Evolutionary conservation across 2,329 filamentous ascomycete species (phyloP).

Genomic region (Ophiocordyceps camponoti-rufipedis): DNA sequence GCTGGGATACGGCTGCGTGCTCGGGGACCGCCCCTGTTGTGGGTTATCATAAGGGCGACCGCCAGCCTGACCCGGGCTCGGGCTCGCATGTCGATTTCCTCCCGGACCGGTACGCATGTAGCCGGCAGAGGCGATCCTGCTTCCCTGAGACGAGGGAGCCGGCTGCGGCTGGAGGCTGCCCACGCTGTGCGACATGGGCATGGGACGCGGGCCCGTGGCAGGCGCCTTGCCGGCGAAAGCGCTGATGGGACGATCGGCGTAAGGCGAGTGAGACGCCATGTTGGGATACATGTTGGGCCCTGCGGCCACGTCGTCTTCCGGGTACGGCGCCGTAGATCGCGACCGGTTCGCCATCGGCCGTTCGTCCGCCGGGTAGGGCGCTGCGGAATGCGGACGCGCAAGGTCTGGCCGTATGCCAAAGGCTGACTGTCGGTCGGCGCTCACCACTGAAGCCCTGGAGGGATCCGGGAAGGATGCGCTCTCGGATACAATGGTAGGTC

Average conservation of each 20-base stretch:
- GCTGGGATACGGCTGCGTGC: conserved; percentile 9
- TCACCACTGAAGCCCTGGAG: conserved; percentile 19
- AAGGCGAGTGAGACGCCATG: conserved; percentile 27
- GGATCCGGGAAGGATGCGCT: conserved; percentile 27
- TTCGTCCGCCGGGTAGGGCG: conserved; percentile 56
- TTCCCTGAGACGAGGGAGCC: conserved; percentile 16
- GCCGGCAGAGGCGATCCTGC: conserved; percentile 20
- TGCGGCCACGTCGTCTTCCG: conserved; percentile 27
- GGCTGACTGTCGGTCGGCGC: conserved; percentile 24
- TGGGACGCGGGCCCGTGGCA: conserved; percentile 12
- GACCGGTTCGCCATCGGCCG: conserved; percentile 30
- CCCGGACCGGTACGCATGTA: conserved; percentile 23
- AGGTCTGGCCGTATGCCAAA: conserved; percentile 31
- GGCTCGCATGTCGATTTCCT: conserved; percentile 23
- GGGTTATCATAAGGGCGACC: conserved; percentile 7
- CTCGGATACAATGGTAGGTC: conserved; percentile 19
- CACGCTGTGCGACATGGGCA: conserved; percentile 25
- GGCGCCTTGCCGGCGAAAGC: conserved; percentile 36
- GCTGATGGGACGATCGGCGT: conserved; percentile 29
- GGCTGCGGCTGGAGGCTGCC: conserved; percentile 25
- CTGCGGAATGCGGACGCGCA: conserved; percentile 33
- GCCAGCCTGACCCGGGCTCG: conserved; percentile 9
- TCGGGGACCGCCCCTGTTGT: conserved; percentile 8
- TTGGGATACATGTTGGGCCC: conserved; percentile 21
- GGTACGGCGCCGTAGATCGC: conserved; percentile 31